phyloP scores from a whole-genome alignment of 2,329 filamentous ascomycete genomes.

The Phialophora expanda region DNA sequence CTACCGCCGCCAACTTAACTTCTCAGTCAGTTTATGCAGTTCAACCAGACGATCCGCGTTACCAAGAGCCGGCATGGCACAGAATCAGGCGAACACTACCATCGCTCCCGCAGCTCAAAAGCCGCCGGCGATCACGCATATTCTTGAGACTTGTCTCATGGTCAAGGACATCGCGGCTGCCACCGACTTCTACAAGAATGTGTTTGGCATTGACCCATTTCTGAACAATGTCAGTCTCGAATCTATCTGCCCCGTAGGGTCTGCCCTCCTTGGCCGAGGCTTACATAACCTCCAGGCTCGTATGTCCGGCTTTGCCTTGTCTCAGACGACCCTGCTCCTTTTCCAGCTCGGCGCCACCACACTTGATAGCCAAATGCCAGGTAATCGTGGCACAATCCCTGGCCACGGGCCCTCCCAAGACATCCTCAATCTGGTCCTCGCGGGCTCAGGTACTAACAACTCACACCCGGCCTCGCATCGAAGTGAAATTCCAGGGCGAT shows the following conservation, averaged over 20 bases:
- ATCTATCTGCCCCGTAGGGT: not conserved
- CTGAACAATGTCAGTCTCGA: conserved; percentile 28
- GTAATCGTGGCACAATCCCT: conserved; percentile 28
- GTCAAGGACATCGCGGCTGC: conserved; percentile 39
- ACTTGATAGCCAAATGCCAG: conserved; percentile 23
- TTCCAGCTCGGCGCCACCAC: conserved; percentile 36
- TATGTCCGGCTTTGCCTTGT: conserved; percentile 41
- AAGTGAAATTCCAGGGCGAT: not conserved
- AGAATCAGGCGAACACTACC: not conserved
- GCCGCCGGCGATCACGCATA: conserved; percentile 40
- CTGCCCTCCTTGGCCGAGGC: not conserved
- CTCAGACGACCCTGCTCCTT: conserved; percentile 43
- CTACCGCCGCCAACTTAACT: not conserved
- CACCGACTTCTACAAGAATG: conserved; percentile 41
- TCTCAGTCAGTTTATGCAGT: not conserved
- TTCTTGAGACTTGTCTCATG: conserved; percentile 43
- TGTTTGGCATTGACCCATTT: conserved; percentile 38
- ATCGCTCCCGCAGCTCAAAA: not conserved
- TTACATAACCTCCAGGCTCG: conserved; percentile 25
- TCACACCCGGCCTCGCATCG: not conserved
- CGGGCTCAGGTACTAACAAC: not conserved
- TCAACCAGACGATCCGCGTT: not conserved
- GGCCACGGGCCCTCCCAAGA: conserved; percentile 33
- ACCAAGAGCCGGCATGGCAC: not conserved
- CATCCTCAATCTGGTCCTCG: conserved; percentile 24